Evolutionary conservation across 163 green algal genomes (phyloP).

Genomic region (Chlorella variabilis): DNA sequence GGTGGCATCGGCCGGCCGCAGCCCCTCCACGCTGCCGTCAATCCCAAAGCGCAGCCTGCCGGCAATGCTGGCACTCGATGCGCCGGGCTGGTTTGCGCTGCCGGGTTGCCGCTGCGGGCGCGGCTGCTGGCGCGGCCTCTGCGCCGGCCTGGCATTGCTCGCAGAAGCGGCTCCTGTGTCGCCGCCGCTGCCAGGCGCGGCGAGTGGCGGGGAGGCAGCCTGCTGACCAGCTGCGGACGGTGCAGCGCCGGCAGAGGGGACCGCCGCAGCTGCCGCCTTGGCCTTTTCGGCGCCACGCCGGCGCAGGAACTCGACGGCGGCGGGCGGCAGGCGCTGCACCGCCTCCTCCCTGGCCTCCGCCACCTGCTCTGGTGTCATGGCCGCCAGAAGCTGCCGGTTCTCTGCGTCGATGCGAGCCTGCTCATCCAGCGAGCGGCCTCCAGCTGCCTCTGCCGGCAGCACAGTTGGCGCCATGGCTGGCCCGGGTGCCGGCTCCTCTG

Average conservation of each 20-base stretch:
- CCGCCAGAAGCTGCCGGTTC: constrained; percentile 32
- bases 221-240: neutral
- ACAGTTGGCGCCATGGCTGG: neutral
- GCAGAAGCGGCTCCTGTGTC: neutral
- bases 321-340: constrained; percentile 34
- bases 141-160: neutral
- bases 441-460: neutral
- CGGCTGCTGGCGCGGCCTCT: neutral
- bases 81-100: neutral
- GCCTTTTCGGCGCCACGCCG: constrained; percentile 3
- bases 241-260: neutral
- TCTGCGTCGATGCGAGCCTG: constrained; percentile 32
- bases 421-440: neutral
- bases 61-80: neutral
- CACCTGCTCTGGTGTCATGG: constrained; percentile 43
- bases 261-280: neutral
- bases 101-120: neutral
- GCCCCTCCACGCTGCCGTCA: constrained; percentile 3
- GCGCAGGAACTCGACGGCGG: constrained; percentile 42
- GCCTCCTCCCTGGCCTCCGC: constrained; percentile 36
- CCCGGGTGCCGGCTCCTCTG: neutral
- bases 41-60: constrained; percentile 37
- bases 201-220: neutral
- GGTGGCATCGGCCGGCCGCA: neutral
- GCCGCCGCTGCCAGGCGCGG: neutral